A percentile compares a stretch with the other conserved stretches of the same genome.
phyloP scores from a whole-genome alignment of 164 flowering plant species.

The Kingdonia uniflora region DNA sequence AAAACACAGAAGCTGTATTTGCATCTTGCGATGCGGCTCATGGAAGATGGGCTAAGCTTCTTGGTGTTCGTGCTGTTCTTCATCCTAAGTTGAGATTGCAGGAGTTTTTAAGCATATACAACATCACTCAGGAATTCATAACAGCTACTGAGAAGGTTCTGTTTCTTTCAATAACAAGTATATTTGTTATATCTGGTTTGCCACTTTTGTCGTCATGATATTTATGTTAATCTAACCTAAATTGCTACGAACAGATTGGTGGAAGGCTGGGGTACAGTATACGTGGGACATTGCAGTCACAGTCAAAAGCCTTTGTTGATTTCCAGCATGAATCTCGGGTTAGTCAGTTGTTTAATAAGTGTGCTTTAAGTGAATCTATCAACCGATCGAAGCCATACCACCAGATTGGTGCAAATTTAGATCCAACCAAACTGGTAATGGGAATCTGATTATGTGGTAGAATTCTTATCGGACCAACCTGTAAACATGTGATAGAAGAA shows the following conservation, averaged over 20 bases:
- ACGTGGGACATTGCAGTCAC: conserved; percentile 91
- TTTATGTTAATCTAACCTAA: neutral
- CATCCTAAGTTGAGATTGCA: conserved; percentile 84
- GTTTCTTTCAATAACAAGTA: neutral
- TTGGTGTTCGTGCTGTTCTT: conserved; percentile 84
- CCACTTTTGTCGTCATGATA: neutral
- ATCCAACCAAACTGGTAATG: too few relatives aligned
- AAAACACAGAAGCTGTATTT: conserved; percentile 98
- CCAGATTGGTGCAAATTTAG: too few relatives aligned
- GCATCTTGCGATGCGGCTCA: conserved; percentile 99
- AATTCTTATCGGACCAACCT: too few relatives aligned
- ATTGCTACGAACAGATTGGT: conserved; percentile 55
- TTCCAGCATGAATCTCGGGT: conserved; percentile 93
- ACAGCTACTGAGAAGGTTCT: conserved; percentile 86
- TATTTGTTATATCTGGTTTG: too few relatives aligned
- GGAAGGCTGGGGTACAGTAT: conserved; percentile 98
- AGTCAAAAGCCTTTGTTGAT: conserved; percentile 88
- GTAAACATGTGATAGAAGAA: too few relatives aligned
- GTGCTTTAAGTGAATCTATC: too few relatives aligned
- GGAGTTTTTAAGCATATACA: conserved; percentile 78
- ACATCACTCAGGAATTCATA: conserved; percentile 84
- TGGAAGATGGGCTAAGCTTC: conserved; percentile 99
- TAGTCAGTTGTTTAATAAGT: conserved; percentile 18
- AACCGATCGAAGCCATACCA: too few relatives aligned
- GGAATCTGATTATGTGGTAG: too few relatives aligned